These are phyloP conservation scores for Gossypium mustelinum DNA, from an alignment of 345 rosid genomes.

Conservation along the genomic window DNA sequence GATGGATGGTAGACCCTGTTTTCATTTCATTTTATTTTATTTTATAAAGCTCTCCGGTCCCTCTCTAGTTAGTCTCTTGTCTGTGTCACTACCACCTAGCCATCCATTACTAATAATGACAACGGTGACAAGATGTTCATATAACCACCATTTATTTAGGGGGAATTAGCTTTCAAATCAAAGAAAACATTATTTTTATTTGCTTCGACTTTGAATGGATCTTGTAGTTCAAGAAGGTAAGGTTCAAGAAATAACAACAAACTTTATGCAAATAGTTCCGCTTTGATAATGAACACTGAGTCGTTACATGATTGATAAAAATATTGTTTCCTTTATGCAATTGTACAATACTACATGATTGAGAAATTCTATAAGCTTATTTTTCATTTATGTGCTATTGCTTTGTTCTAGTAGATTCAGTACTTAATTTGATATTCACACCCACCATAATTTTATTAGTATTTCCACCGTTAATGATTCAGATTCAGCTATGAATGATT, in stretches of 20 bases:
- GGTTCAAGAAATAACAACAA: slow-evolving; percentile 1
- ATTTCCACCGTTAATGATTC: not conserved
- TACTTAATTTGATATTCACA: not conserved
- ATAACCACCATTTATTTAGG: slow-evolving; percentile 4
- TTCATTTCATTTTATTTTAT: not conserved
- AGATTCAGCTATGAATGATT: not conserved
- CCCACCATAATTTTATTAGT: not conserved
- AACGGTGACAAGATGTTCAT: not conserved
- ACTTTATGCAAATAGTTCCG: not conserved
- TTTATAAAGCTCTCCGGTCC: slow-evolving; percentile 3
- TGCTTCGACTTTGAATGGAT: not conserved
- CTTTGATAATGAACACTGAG: not conserved
- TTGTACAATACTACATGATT: not conserved
- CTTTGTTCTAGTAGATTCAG: not conserved
- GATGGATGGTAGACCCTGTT: slow-evolving; percentile 15
- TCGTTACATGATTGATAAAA: slow-evolving; percentile 9
- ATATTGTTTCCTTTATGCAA: not conserved
- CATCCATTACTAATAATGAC: slow-evolving; percentile 2
- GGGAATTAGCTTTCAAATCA: too few relatives aligned
- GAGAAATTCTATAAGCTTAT: not conserved
- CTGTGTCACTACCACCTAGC: not conserved
- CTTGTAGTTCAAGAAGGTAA: not conserved
- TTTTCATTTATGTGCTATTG: not conserved
- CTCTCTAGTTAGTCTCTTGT: slow-evolving; percentile 4
- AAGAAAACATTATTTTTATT: too few relatives aligned